Conservation (phyloP, 192 early-diverging fungal genomes). For the Mortierella alpina region DNA sequence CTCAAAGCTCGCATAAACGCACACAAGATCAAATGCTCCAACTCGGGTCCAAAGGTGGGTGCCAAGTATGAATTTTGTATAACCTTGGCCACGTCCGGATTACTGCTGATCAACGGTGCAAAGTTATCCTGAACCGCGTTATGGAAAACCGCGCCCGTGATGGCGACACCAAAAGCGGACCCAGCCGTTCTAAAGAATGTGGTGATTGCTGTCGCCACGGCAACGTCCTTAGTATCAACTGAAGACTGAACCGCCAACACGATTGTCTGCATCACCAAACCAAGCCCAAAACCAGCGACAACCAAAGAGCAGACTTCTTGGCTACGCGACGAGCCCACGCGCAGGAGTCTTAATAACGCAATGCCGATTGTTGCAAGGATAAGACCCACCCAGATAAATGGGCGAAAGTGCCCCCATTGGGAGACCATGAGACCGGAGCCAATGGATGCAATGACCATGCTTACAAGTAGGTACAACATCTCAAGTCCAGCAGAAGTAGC, state of each 20-base stretch:
- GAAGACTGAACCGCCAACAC: slow-evolving; percentile 74
- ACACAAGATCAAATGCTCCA: slow-evolving; percentile 53
- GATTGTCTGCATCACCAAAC: slow-evolving; percentile 75
- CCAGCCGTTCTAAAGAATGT: slow-evolving; percentile 68
- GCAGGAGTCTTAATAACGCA: slow-evolving; percentile 67
- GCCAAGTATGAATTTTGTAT: slow-evolving; percentile 44
- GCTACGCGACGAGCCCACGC: slow-evolving; percentile 54
- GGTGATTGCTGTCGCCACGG: slow-evolving; percentile 70
- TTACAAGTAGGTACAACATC: slow-evolving; percentile 77
- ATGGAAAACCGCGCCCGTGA: slow-evolving; percentile 53
- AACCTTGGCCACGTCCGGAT: slow-evolving; percentile 11
- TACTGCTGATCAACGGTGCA: neutral
- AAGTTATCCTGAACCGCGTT: slow-evolving; percentile 53
- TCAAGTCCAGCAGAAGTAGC: slow-evolving; percentile 80
- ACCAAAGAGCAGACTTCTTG: slow-evolving; percentile 72
- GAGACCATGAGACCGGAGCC: slow-evolving; percentile 70
- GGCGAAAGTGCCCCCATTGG: slow-evolving; percentile 64
- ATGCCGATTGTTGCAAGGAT: slow-evolving; percentile 68
- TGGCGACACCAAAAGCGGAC: slow-evolving; percentile 53
- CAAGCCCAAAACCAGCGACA: slow-evolving; percentile 79
- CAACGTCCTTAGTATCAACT: slow-evolving; percentile 71
- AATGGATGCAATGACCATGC: slow-evolving; percentile 71
- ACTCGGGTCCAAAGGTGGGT: slow-evolving; percentile 42
- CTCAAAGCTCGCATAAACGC: slow-evolving; percentile 62
- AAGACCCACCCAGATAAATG: slow-evolving; percentile 73